phyloP scores from a whole-genome alignment of 257 asterid species.

The Primulina tabacum region DNA sequence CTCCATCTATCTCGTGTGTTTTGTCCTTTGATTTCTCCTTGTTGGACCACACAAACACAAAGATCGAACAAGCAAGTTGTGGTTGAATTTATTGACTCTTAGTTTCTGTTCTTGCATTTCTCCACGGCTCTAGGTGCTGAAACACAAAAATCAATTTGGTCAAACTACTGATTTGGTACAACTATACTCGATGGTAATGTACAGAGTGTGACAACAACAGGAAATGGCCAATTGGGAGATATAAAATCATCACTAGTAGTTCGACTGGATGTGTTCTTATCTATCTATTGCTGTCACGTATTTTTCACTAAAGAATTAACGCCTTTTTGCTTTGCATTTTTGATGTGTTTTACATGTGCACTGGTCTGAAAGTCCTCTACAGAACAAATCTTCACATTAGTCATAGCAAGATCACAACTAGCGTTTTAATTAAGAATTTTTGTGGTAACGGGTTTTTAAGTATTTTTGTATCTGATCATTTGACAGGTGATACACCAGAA shows the following conservation, averaged over 20 bases:
- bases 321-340: no score
- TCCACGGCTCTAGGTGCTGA: conserved; percentile 64
- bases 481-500: background rate
- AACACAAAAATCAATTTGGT: conserved; percentile 12
- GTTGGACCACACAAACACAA: conserved; percentile 18
- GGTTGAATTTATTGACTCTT: conserved; percentile 20
- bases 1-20: conserved; percentile 45
- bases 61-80: conserved; percentile 53
- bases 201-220: conserved; percentile 16
- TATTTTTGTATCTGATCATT: no score
- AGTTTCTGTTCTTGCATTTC: conserved; percentile 55
- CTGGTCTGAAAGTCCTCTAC: no score
- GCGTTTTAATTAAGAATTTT: no score
- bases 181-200: background rate
- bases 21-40: conserved; percentile 22
- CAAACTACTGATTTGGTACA: conserved; percentile 11
- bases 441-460: no score
- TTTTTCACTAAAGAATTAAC: no score
- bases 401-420: no score
- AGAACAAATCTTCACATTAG: no score
- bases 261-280: background rate
- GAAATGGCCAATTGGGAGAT: conserved; percentile 11
- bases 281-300: background rate
- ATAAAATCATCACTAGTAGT: background rate
- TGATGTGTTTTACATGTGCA: no score